Conservation (phyloP, 768 basidiomycete genomes). For the Suillus cothurnatus region DNA sequence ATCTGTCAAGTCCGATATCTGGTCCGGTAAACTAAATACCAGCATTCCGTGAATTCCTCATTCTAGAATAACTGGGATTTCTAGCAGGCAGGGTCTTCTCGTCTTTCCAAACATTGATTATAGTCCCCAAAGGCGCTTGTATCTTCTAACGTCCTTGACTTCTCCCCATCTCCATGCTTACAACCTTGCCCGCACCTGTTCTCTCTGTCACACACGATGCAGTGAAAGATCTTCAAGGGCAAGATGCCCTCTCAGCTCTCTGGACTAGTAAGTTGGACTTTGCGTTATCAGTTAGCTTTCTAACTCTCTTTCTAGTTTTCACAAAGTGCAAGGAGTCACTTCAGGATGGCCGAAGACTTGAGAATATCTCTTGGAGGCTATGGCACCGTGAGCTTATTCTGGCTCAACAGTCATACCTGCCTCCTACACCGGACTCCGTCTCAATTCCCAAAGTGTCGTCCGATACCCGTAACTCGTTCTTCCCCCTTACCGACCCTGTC, state of each 20-base stretch:
- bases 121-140: constrained; percentile 18
- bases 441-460: constrained; percentile 23
- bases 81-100: constrained; percentile 15
- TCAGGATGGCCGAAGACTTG: constrained; percentile 77
- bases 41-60: constrained; percentile 19
- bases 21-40: neutral
- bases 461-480: constrained; percentile 27
- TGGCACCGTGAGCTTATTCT: constrained; percentile 69
- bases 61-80: constrained; percentile 12
- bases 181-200: constrained; percentile 61
- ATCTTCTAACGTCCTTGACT: constrained; percentile 17
- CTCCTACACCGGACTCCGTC: constrained; percentile 31
- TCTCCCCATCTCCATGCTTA: constrained; percentile 40
- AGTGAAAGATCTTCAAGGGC: constrained; percentile 66
- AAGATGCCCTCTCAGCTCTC: constrained; percentile 64
- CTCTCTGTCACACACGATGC: constrained; percentile 67
- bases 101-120: constrained; percentile 21
- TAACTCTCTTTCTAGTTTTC: constrained; percentile 56
- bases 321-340: constrained; percentile 81
- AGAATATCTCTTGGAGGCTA: constrained; percentile 88
- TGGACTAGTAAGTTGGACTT: constrained; percentile 65
- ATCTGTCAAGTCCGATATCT: constrained; percentile 1
- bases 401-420: constrained; percentile 29
- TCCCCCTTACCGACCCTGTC: constrained; percentile 24
- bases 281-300: constrained; percentile 9